Percentiles rank a stretch among this genome's conserved stretches.
Evolutionary conservation across 2,329 filamentous ascomycete species (phyloP).

Genomic region (Daldinia sp.): DNA sequence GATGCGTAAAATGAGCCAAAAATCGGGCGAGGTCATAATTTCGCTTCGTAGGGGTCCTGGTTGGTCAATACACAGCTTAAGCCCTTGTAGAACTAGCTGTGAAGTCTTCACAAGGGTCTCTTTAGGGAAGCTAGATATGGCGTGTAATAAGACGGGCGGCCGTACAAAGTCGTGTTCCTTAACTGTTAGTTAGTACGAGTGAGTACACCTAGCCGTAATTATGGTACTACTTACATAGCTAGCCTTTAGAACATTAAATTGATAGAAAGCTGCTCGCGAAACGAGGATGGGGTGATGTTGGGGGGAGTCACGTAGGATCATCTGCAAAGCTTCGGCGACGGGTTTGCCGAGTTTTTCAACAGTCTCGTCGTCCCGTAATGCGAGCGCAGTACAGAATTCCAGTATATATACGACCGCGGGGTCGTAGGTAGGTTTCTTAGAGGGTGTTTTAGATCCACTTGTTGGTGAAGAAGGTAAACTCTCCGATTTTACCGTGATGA

Average conservation of each 20-base stretch:
- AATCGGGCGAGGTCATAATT: conserved; percentile 95
- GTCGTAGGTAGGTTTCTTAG: conserved; percentile 75
- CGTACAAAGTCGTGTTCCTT: conserved; percentile 91
- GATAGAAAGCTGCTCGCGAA: conserved; percentile 85
- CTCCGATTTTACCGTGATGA: conserved; percentile 92
- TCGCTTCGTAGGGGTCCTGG: conserved; percentile 84
- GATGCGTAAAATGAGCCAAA: conserved; percentile 88
- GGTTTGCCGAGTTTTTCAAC: conserved; percentile 77
- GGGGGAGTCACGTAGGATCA: conserved; percentile 78
- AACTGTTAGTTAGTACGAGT: conserved; percentile 44
- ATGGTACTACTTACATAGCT: conserved; percentile 75
- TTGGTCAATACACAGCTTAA: conserved; percentile 81
- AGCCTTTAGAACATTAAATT: conserved; percentile 80
- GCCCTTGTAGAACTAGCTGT: conserved; percentile 77
- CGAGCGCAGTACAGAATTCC: conserved; percentile 85
- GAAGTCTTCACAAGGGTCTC: conserved; percentile 79
- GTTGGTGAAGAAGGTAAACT: conserved; percentile 68
- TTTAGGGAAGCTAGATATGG: conserved; percentile 86
- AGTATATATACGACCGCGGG: conserved; percentile 89
- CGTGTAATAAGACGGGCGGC: conserved; percentile 89
- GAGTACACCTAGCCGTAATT: not conserved
- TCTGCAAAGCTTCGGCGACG: conserved; percentile 82
- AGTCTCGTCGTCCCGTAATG: conserved; percentile 77
- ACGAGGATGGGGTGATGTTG: conserved; percentile 85
- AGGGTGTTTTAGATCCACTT: conserved; percentile 64